Evolutionary conservation across 176 grass and related monocot genomes (phyloP), one percentile per base, ranked within the genome.

Genomic region (Areca catechu): DNA sequence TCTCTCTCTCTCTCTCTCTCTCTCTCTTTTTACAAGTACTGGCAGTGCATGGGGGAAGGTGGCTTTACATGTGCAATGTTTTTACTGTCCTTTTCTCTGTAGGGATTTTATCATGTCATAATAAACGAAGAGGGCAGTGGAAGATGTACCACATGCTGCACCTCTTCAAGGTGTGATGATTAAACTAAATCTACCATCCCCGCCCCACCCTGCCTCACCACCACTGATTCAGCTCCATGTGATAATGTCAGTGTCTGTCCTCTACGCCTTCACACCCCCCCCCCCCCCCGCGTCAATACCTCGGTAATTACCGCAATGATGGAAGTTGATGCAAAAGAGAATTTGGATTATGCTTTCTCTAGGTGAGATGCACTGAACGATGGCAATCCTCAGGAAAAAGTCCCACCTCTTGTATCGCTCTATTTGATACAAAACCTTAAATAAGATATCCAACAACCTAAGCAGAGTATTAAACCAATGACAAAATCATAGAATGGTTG

Each of bases 201-300:
- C 51, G 54, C 72, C 56, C 70, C 37, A 71, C 68, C 55, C 58
- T 51, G 56, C 24, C 64, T 68, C 54, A 60, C 17, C 54, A 60
- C 17, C 19, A 60, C 64, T 61, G 77, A 84, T 68, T 72, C 66
- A 81, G 73, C 77, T 58, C 24, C 86, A 89, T 84, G 86, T 89
- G 86, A 47, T 14, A 9, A 15, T 89, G 80, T 75, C 86, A 77
- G 77, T 5, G 29, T 15, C 22, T 71, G 68, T 71, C 68, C 58
- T 50, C 16, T 0, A 25, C 55, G 19, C 55, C 54, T 9, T 4
- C 19, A n/a, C n/a, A n/a, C n/a, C n/a, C n/a, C n/a, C n/a, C n/a
- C n/a, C n/a, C n/a, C n/a, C n/a, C 24, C 53, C 9, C 16, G 20
- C 24, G 10, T 50, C 43, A 15, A 18, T 49, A 20, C 54, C 50